These are phyloP conservation scores for Pseudozyma thailandica DNA, from an alignment of 1,284 basidiomycete genomes.

Conservation along the genomic window DNA sequence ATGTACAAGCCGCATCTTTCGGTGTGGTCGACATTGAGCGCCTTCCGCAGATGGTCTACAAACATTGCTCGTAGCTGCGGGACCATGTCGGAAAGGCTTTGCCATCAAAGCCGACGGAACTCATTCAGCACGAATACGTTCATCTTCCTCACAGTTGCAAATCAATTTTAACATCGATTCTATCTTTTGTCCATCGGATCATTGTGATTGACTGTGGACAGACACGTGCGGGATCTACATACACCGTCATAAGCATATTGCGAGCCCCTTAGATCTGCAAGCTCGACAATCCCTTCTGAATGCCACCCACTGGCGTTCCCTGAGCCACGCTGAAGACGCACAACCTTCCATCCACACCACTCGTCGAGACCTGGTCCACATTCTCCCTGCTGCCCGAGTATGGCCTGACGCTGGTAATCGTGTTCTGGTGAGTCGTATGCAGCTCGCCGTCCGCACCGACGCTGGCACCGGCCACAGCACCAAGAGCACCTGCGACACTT, in stretches of 20 bases:
- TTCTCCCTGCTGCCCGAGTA: constrained; percentile 69
- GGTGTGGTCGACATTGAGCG: no score
- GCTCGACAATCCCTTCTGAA: constrained; percentile 57
- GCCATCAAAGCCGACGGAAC: no score
- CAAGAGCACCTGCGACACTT: constrained; percentile 75
- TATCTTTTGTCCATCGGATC: no score
- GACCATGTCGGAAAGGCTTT: no score
- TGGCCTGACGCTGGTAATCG: constrained; percentile 78
- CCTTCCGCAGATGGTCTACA: no score
- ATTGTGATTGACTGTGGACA: no score
- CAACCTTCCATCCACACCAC: constrained; percentile 92
- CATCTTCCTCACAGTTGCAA: no score
- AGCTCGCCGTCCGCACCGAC: constrained; percentile 75
- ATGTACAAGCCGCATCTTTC: no score
- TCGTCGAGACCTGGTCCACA: constrained; percentile 84
- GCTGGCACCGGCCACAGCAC: constrained; percentile 73
- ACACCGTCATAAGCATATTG: background rate
- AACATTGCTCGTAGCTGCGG: no score
- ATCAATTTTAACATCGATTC: no score
- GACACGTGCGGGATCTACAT: background rate
- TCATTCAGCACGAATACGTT: no score
- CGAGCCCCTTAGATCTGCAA: constrained; percentile 33
- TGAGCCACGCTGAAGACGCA: constrained; percentile 85
- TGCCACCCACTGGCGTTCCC: constrained; percentile 46
- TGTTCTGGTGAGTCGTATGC: constrained; percentile 90